These are phyloP conservation scores for Kwoniella dejecticola DNA, from an alignment of 768 basidiomycete genomes.

Conservation along the genomic window DNA sequence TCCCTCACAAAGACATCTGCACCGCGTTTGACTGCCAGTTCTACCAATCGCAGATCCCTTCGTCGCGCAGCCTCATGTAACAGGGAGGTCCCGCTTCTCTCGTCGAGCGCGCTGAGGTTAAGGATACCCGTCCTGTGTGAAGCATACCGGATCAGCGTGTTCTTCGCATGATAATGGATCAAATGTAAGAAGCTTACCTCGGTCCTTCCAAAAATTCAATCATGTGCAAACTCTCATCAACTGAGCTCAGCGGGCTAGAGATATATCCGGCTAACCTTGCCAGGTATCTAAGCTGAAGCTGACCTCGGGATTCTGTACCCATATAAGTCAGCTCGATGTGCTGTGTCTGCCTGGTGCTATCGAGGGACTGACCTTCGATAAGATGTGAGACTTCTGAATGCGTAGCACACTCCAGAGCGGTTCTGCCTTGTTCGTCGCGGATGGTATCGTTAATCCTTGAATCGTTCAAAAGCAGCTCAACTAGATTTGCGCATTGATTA, in stretches of 20 bases:
- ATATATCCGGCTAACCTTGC: slow-evolving; percentile 74
- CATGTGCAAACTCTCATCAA: slow-evolving; percentile 39
- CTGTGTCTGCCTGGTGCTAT: not conserved
- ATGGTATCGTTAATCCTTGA: slow-evolving; percentile 77
- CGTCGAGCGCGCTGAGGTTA: slow-evolving; percentile 78
- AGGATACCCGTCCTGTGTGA: slow-evolving; percentile 67
- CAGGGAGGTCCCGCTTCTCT: slow-evolving; percentile 72
- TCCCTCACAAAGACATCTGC: slow-evolving; percentile 88
- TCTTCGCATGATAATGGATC: not conserved
- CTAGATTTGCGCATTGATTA: slow-evolving; percentile 62
- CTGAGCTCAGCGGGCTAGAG: slow-evolving; percentile 59
- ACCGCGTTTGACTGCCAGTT: slow-evolving; percentile 79
- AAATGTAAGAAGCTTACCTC: slow-evolving; percentile 38
- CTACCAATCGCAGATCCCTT: slow-evolving; percentile 76
- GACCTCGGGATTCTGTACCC: slow-evolving; percentile 68
- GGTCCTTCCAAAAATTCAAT: slow-evolving; percentile 40
- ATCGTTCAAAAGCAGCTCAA: slow-evolving; percentile 75
- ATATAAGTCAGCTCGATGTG: not conserved
- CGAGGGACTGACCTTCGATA: slow-evolving; percentile 59
- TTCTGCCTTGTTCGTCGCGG: slow-evolving; percentile 67
- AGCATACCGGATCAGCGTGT: slow-evolving; percentile 60
- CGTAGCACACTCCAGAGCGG: slow-evolving; percentile 71
- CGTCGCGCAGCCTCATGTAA: slow-evolving; percentile 82
- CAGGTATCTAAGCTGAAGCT: slow-evolving; percentile 64
- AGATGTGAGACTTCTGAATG: slow-evolving; percentile 67